Evolutionary conservation across 2,329 filamentous ascomycete species (phyloP), one percentile per base, ranked within the genome.

Genomic region (Didymella pomorum): DNA sequence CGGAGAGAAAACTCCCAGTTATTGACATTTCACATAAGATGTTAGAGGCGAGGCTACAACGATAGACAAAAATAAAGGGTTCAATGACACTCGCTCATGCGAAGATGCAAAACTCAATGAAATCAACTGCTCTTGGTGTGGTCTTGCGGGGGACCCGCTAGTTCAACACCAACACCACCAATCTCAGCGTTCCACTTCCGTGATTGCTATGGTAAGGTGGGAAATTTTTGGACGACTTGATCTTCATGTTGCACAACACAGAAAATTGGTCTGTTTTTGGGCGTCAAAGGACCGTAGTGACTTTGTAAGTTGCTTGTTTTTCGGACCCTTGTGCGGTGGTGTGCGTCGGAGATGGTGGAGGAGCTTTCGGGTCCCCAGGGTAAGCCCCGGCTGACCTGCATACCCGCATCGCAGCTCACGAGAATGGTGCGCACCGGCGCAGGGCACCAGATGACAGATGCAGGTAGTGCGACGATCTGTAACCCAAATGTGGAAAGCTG

Each of bases 291-390:
- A 20, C 21, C 11, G 7, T 43, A 14, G 41, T 12, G 14, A 12
- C 4, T n/a, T 14, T 4, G 48, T 31, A 23, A 20, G n/a, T n/a
- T 14, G n/a, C 11, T 12, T n/a, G 3, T 50, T 6, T 23, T 31
- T 28, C 12, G 23, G 14, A 25, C 23, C 12, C 21, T 28, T 11
- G 33, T 14, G n/a, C n/a, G 8, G 11, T n/a, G 33, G 18, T 11
- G 43, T 21, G 25, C 18, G 6, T 21, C 26, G 35, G n/a, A 43
- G 21, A 26, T 26, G 21, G 41, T 43, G 25, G 33, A 47, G 6
- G 26, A 37, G 26, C n/a, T 8, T 50, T 51, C 53, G 53, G 53
- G 37, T 56, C 53, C 53, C 53, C 53, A 56, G 29, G 23, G 35
- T 43, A 33, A 43, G 42, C 43, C 42, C 48, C 54, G 42, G 47